Evolutionary conservation across 1,139 yeast genomes (phyloP).

Genomic region (Magnusiomyces clavatus): DNA sequence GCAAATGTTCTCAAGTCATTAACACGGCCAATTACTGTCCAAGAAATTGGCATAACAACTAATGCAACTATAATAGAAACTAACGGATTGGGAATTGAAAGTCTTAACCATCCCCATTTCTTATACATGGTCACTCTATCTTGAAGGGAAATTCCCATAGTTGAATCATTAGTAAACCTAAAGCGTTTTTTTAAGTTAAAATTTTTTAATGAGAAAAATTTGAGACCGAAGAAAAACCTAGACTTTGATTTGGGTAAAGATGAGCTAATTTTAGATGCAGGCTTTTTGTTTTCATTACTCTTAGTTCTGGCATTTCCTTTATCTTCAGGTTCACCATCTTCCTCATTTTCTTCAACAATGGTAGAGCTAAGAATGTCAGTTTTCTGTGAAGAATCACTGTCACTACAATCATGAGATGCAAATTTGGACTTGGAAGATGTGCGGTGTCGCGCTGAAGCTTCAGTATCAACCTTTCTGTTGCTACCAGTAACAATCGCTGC

Average conservation of each 20-base stretch:
- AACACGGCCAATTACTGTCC: slow-evolving; percentile 2
- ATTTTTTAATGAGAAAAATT: background rate
- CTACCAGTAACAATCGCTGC: too few species aligned
- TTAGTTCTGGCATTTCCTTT: too few species aligned
- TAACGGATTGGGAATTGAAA: background rate
- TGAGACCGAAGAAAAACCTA: background rate
- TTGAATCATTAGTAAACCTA: background rate
- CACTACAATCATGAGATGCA: too few species aligned
- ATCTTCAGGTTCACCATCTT: too few species aligned
- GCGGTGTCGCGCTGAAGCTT: too few species aligned
- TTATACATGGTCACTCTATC: background rate
- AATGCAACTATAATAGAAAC: background rate
- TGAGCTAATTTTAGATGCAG: background rate
- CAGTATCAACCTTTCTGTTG: too few species aligned
- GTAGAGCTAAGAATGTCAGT: too few species aligned
- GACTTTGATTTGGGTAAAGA: background rate
- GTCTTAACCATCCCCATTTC: slow-evolving; percentile 4
- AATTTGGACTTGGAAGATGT: too few species aligned
- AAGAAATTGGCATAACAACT: background rate
- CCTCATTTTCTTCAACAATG: too few species aligned
- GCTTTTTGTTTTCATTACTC: background rate
- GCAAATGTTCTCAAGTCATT: background rate
- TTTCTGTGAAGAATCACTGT: too few species aligned
- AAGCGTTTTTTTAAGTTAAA: too few species aligned
- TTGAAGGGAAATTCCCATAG: background rate